Evolutionary conservation across 768 basidiomycete genomes (phyloP).

Genomic region (Candolleomyces efflorescens): DNA sequence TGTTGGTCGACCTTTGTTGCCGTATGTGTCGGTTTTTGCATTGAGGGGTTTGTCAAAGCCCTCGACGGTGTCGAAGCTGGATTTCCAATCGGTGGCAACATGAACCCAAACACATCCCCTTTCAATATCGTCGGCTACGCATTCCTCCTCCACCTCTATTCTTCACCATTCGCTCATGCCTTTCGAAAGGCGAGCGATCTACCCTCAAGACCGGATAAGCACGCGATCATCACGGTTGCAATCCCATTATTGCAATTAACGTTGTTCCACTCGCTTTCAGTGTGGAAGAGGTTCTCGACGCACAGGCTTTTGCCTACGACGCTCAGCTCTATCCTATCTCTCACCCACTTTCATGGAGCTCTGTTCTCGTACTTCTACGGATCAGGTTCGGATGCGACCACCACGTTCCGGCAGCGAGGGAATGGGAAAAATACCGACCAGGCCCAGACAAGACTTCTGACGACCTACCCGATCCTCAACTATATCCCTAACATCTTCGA

Average conservation of each 20-base stretch:
- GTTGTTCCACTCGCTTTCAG: constrained; percentile 62
- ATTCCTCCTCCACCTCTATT: constrained; percentile 71
- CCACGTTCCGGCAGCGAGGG: neutral
- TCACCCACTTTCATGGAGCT: constrained; percentile 66
- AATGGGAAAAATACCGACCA: constrained; percentile 7
- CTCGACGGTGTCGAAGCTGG: constrained; percentile 55
- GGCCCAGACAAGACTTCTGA: constrained; percentile 12
- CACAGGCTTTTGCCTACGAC: constrained; percentile 71
- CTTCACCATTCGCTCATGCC: constrained; percentile 57
- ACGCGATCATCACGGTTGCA: constrained; percentile 67
- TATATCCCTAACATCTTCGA: constrained; percentile 74
- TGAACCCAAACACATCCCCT: constrained; percentile 37
- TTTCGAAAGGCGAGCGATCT: constrained; percentile 24
- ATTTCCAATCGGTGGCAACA: constrained; percentile 28
- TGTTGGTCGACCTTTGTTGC: constrained; percentile 75
- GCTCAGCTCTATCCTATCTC: constrained; percentile 52
- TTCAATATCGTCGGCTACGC: constrained; percentile 64
- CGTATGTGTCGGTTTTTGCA: constrained; percentile 58
- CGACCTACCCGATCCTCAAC: constrained; percentile 65
- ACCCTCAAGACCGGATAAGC: constrained; percentile 66
- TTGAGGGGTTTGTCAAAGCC: constrained; percentile 64
- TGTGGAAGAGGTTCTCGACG: constrained; percentile 57
- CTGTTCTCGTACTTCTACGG: constrained; percentile 35
- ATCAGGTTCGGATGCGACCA: constrained; percentile 1
- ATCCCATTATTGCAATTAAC: constrained; percentile 71